Evolutionary conservation across 768 basidiomycete genomes (phyloP), one percentile per base, ranked within the genome.

Genomic region (Suillus discolor): DNA sequence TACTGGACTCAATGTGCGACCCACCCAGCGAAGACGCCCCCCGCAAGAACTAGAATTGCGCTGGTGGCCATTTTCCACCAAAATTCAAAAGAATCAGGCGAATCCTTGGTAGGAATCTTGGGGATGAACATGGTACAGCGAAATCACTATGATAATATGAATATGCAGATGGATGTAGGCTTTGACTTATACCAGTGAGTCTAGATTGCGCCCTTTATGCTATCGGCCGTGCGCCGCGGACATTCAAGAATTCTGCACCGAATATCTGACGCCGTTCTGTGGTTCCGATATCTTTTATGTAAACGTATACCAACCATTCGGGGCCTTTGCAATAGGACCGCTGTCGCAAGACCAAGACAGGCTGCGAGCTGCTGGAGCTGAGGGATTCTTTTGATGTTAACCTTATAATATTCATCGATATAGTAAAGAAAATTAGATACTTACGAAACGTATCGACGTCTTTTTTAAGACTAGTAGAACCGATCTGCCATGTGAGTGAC

Each of bases 1-100:
- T 38, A 34, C 28, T 39, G 15, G 20, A 47, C 11, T 42, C 7
- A 7, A 23, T 23, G 5, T 51, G 49, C 25, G 20, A 79, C 87
- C 61, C 65, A 92, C 96, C 96, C 96, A 15, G 96, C 93, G 74
- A 99, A 97, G 6, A 96, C 89, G 57, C 96, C 96, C 2, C 96
- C 96, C 0, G 87, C 80, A 1, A 99, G 78, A 11, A 99, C 94
- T 25, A 99, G 82, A 3, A 78, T 73, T 6, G 79, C 81, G 62
- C 90, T 91, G 61, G 94, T 77, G 25, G 83, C 66, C 42, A 97
- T 77, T 73, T 95, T 93, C 66, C 79, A 86, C 82, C 85, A 92
- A 75, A 95, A 97, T 64, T 87, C 86, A 3, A 89, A 82, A 0
- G 89, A 87, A 25, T 85, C 86, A 12, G 73, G 38, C 0, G 74